These are phyloP conservation scores for Erythrophleum fordii DNA, from an alignment of 306 rosid species.

Conservation along the genomic window DNA sequence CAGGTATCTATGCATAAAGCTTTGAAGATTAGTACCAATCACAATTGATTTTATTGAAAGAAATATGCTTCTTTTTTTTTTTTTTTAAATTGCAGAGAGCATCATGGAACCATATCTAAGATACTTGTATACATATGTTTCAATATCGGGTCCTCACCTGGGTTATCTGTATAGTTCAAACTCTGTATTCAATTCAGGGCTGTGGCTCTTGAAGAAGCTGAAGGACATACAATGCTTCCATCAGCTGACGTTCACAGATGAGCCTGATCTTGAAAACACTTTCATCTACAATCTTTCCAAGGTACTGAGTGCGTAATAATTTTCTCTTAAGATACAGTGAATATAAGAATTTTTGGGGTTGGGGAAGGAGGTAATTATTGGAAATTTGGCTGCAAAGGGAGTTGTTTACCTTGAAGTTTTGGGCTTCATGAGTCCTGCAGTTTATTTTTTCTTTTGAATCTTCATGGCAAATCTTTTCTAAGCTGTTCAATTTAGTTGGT, in stretches of 20 bases:
- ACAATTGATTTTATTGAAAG: slow-evolving; percentile 24
- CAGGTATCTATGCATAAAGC: slow-evolving; percentile 53
- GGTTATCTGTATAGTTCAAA: slow-evolving; percentile 92
- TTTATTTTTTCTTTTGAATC: not conserved
- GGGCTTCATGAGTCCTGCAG: not conserved
- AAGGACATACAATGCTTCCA: slow-evolving; percentile 86
- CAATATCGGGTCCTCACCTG: slow-evolving; percentile 93
- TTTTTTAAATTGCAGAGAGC: slow-evolving; percentile 65
- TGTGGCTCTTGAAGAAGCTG: slow-evolving; percentile 93
- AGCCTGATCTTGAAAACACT: slow-evolving; percentile 79
- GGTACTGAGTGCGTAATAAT: slow-evolving; percentile 53
- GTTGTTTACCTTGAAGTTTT: slow-evolving; percentile 14
- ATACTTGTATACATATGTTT: slow-evolving; percentile 71
- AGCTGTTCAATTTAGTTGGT: slow-evolving; percentile 6
- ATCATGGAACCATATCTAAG: slow-evolving; percentile 86
- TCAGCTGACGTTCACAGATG: slow-evolving; percentile 91
- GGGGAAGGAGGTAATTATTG: not conserved
- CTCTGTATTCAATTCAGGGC: slow-evolving; percentile 87
- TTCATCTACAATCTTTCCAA: slow-evolving; percentile 87
- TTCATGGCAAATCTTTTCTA: not conserved
- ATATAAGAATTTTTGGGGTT: not conserved
- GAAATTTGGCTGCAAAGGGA: slow-evolving; percentile 16
- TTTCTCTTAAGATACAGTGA: not conserved
- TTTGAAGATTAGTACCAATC: slow-evolving; percentile 20
- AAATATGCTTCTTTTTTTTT: slow-evolving; percentile 22